phyloP scores from a whole-genome alignment of 768 basidiomycete species.

The Boletus edulis region DNA sequence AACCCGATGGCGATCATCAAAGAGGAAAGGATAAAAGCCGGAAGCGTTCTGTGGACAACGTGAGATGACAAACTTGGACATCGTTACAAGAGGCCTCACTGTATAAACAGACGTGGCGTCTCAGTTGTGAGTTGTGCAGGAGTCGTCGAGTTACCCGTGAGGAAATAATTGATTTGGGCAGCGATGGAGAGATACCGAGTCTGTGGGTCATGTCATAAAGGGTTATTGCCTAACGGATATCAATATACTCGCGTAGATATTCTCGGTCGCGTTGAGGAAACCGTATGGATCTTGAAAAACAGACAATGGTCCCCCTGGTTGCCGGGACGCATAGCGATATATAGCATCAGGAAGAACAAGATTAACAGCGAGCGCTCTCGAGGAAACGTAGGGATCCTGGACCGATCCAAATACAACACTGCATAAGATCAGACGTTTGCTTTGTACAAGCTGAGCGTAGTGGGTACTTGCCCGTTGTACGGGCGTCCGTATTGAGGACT shows the following conservation, averaged over 20 bases:
- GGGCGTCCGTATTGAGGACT: slow-evolving; percentile 42
- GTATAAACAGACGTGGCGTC: slow-evolving; percentile 51
- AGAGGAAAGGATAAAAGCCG: slow-evolving; percentile 48
- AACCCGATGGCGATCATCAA: slow-evolving; percentile 49
- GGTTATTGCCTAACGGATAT: neutral
- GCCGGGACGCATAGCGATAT: slow-evolving; percentile 47
- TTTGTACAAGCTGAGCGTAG: neutral
- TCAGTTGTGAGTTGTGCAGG: slow-evolving; percentile 40
- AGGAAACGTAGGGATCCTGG: slow-evolving; percentile 45
- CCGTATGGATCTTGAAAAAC: slow-evolving; percentile 49
- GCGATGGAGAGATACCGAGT: slow-evolving; percentile 56
- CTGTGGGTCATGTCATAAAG: slow-evolving; percentile 29
- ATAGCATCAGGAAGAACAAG: slow-evolving; percentile 62
- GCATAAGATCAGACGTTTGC: neutral
- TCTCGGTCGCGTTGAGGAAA: slow-evolving; percentile 50
- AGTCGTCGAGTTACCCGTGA: slow-evolving; percentile 37
- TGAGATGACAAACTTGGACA: neutral
- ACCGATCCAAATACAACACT: slow-evolving; percentile 42
- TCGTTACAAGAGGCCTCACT: slow-evolving; percentile 40
- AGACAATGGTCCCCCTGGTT: slow-evolving; percentile 38
- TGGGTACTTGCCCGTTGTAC: slow-evolving; percentile 54
- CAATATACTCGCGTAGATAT: slow-evolving; percentile 32
- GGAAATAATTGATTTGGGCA: slow-evolving; percentile 59
- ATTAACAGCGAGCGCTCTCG: slow-evolving; percentile 47
- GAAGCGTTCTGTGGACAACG: slow-evolving; percentile 41